Conservation (phyloP, 2,329 filamentous ascomycete species). For the Colletotrichum abscissum region DNA sequence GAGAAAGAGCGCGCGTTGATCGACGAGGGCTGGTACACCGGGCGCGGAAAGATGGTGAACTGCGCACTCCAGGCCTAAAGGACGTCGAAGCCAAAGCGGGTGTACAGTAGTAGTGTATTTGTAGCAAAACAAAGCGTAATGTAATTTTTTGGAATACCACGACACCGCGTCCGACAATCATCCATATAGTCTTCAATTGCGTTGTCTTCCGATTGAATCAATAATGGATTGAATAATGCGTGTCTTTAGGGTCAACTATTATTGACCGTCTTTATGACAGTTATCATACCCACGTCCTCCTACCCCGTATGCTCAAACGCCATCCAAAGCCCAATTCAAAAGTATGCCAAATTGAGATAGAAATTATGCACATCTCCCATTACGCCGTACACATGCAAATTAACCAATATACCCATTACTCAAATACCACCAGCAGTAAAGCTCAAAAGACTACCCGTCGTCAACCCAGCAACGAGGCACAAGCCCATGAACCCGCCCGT, state of each 20-base stretch:
- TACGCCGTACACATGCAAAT: slow-evolving; percentile 10
- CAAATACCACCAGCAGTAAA: slow-evolving; percentile 74
- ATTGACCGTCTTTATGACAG: not conserved
- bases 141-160: not conserved
- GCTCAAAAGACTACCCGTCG: slow-evolving; percentile 88
- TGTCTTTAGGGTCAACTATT: not conserved
- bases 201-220: not conserved
- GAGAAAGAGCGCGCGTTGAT: slow-evolving; percentile 71
- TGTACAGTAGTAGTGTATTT: slow-evolving; percentile 18
- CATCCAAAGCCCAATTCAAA: not conserved
- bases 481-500: slow-evolving; percentile 95
- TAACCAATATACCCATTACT: slow-evolving; percentile 6
- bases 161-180: not conserved
- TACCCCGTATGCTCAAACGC: not conserved
- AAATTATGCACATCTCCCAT: slow-evolving; percentile 5
- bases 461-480: slow-evolving; percentile 85
- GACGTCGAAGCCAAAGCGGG: not conserved
- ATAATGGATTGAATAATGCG: too few relatives aligned
- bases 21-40: slow-evolving; percentile 74
- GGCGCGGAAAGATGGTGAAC: slow-evolving; percentile 29
- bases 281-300: not conserved
- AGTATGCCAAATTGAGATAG: not conserved
- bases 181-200: not conserved
- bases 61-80: slow-evolving; percentile 22
- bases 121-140: slow-evolving; percentile 16